phyloP scores from a whole-genome alignment of 1,284 basidiomycete species.

The Exobasidium rhododendri region DNA sequence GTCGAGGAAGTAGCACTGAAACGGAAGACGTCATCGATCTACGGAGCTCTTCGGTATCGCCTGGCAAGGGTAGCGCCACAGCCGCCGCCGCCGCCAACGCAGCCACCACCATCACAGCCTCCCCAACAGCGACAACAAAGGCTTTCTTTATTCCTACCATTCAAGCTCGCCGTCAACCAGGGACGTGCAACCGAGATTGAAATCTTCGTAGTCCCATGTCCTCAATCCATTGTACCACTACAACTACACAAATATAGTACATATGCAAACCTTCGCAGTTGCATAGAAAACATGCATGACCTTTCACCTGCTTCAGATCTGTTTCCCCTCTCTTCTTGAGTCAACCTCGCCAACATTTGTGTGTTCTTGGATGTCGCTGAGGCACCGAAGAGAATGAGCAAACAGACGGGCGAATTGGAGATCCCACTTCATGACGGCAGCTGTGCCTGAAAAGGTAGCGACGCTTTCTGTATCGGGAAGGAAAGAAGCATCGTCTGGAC shows the following conservation, averaged over 20 bases:
- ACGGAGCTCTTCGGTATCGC: neutral
- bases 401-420: slow-evolving; percentile 2
- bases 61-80: neutral
- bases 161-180: slow-evolving; percentile 6
- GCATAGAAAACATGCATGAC: neutral
- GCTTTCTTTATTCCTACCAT: neutral
- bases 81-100: no score
- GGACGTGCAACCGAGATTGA: neutral
- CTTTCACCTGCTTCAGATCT: neutral
- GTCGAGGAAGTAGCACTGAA: neutral
- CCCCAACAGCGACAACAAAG: neutral
- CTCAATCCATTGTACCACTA: neutral
- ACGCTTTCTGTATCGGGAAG: slow-evolving; percentile 5
- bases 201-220: no score
- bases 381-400: neutral
- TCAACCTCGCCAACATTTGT: neutral
- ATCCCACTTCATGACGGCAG: slow-evolving; percentile 8
- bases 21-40: slow-evolving; percentile 3
- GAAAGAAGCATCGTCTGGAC: neutral
- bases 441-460: slow-evolving; percentile 4
- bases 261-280: neutral
- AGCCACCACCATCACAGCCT: no score
- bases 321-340: neutral
- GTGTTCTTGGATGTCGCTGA: slow-evolving; percentile 11
- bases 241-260: neutral